Evolutionary conservation across 2,329 filamentous ascomycete species (phyloP).

Genomic region (Xylaria sp.): DNA sequence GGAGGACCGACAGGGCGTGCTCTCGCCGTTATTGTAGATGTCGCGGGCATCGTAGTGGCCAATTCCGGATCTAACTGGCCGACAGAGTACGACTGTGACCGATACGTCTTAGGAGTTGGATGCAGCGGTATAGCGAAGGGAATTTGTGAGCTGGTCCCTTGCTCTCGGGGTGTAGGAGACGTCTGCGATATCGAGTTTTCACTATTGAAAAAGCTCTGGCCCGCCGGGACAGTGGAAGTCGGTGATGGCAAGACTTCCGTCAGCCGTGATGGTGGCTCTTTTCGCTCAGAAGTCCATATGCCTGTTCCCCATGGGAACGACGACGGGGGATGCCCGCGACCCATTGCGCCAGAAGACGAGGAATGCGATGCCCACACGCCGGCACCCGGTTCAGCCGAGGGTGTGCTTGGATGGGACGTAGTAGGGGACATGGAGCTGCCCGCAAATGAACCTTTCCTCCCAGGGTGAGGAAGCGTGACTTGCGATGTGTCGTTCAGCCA

Average conservation of each 20-base stretch:
- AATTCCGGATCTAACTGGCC: conserved; percentile 83
- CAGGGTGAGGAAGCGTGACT: conserved; percentile 64
- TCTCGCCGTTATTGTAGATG: conserved; percentile 62
- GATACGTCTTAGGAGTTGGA: conserved; percentile 90
- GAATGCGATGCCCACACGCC: conserved; percentile 66
- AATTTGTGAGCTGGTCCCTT: conserved; percentile 70
- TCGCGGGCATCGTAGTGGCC: conserved; percentile 55
- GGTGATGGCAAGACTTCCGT: conserved; percentile 80
- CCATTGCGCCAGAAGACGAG: conserved; percentile 58
- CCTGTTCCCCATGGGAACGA: conserved; percentile 78
- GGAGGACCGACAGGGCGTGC: conserved; percentile 67
- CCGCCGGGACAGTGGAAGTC: conserved; percentile 65
- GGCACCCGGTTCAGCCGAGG: conserved; percentile 70
- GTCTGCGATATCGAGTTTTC: conserved; percentile 60
- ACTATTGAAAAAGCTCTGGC: conserved; percentile 60
- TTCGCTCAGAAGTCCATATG: conserved; percentile 85
- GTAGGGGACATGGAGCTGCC: conserved; percentile 81
- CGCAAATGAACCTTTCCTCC: conserved; percentile 81
- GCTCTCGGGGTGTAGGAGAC: conserved; percentile 63
- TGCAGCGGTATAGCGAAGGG: conserved; percentile 89
- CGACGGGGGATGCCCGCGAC: conserved; percentile 58
- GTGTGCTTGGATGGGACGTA: conserved; percentile 82
- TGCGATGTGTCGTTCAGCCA: conserved; percentile 88
- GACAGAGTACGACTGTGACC: conserved; percentile 96
- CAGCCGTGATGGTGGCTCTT: conserved; percentile 78